These are phyloP conservation scores for Candida takata DNA, from an alignment of 805 yeast species.

Conservation along the genomic window DNA sequence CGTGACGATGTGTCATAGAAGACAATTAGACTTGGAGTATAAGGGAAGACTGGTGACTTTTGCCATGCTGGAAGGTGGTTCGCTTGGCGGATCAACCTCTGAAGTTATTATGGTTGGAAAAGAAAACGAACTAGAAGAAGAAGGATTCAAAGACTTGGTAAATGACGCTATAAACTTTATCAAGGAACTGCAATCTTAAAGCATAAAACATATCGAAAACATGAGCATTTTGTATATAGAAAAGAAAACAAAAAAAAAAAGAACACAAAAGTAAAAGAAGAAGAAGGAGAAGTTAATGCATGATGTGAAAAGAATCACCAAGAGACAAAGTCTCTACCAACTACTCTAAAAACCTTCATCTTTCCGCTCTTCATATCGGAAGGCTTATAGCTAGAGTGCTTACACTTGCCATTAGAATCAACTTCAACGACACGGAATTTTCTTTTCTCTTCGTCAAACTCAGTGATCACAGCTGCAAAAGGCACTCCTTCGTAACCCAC, in stretches of 20 bases:
- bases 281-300: too few relatives aligned
- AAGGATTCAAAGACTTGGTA: constrained; percentile 15
- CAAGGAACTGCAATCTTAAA: constrained; percentile 3
- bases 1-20: constrained; percentile 35
- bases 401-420: constrained; percentile 42
- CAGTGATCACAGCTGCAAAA: constrained; percentile 55
- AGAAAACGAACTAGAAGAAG: constrained; percentile 9
- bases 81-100: constrained; percentile 44
- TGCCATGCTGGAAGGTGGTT: constrained; percentile 49
- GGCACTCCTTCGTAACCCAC: constrained; percentile 53
- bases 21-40: constrained; percentile 37
- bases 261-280: too few relatives aligned
- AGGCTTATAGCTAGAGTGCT: constrained; percentile 56
- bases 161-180: constrained; percentile 16
- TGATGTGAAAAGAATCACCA: constrained; percentile 61
- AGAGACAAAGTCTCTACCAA: constrained; percentile 64
- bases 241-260: too few relatives aligned
- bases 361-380: constrained; percentile 74
- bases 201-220: background rate
- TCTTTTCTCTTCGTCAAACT: constrained; percentile 66
- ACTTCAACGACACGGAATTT: constrained; percentile 64
- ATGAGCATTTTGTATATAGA: constrained; percentile 1
- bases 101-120: constrained; percentile 44
- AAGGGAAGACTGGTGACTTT: constrained; percentile 33
- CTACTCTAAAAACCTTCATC: constrained; percentile 70